Evolutionary conservation across 2,329 filamentous ascomycete species (phyloP), one percentile per base, ranked within the genome.

Genomic region (Xylariaceae sp.): DNA sequence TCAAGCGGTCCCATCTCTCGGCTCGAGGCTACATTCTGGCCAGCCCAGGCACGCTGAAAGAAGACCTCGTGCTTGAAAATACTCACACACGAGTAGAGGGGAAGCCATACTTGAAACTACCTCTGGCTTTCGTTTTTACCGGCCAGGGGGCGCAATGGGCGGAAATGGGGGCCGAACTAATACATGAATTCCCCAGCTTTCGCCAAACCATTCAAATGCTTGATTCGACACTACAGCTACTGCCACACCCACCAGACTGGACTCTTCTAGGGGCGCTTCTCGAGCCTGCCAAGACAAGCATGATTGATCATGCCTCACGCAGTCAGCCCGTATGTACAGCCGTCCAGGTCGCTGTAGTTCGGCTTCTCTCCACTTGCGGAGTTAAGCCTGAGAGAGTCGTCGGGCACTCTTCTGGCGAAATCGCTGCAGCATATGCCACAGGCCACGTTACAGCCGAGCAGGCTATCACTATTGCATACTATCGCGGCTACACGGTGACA

Each of bases 401-500:
- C 1, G 65, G 67, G 1, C 67, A 75, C 44, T 74, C 72, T 0
- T 71, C 67, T 0, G 72, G 72, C 2, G 73, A 74, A 54, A 73
- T 79, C 29, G 76, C 74, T 0, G 77, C 77, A 0, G 76, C 77
- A 0, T 79, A 76, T 48, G 71, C 71, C 2, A 70, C 72, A 1
- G 73, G 73, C 0, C 50, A 61, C 0, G 53, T 72, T 2, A 59
- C 16, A 0, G 20, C 20, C 0, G 0, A 44, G 0, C 50, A 63
- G 14, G 62, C 67, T 6, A 64, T 70, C 0, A 20, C 60, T 0
- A 41, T 55, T 0, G 64, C 63, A 0, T 70, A 65, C 29, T 50
- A 60, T n/a, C 62, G 68, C 0, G 67, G 68, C 0, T 52, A 10
- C 12, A 40, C 53, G 1, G 54, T 58, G 23, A 9, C 23, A n/a